phyloP scores from a whole-genome alignment of 805 yeast genomes.

The Candida nonsorbophila region DNA sequence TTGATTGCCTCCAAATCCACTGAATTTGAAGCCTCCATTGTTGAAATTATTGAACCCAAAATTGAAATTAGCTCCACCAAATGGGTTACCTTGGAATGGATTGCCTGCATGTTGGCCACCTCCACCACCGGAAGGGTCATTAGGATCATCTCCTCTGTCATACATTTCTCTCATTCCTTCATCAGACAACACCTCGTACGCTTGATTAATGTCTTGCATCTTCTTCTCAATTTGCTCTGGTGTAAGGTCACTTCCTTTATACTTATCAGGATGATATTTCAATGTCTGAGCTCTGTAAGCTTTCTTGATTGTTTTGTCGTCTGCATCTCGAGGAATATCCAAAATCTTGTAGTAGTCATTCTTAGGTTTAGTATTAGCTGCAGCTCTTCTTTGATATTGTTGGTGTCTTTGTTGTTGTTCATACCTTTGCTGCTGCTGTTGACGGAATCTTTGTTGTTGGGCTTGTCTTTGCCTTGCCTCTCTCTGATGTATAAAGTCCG shows the following conservation, averaged over 20 bases:
- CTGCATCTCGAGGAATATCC: slow-evolving; percentile 63
- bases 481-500: slow-evolving; percentile 19
- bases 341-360: slow-evolving; percentile 79
- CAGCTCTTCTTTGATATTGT: slow-evolving; percentile 16
- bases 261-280: slow-evolving; percentile 89
- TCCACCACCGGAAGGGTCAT: slow-evolving; percentile 22
- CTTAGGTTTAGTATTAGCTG: slow-evolving; percentile 20
- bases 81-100: slow-evolving; percentile 9
- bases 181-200: slow-evolving; percentile 79
- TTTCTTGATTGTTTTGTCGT: slow-evolving; percentile 65
- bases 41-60: slow-evolving; percentile 6
- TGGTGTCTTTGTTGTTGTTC: slow-evolving; percentile 36
- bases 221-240: slow-evolving; percentile 69
- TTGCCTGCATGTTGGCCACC: slow-evolving; percentile 9
- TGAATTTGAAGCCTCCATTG: slow-evolving; percentile 7
- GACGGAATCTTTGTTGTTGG: slow-evolving; percentile 38
- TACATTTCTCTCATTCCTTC: slow-evolving; percentile 59
- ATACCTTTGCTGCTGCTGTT: slow-evolving; percentile 44
- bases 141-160: slow-evolving; percentile 58
- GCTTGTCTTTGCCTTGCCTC: slow-evolving; percentile 30
- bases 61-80: slow-evolving; percentile 11
- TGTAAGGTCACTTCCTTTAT: slow-evolving; percentile 58
- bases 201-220: slow-evolving; percentile 91
- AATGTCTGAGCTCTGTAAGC: slow-evolving; percentile 77
- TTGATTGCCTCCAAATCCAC: slow-evolving; percentile 7